A percentile compares a stretch with the other conserved stretches of the same genome.
These are phyloP conservation scores for Goniomonas avonlea DNA, from an alignment of 78 protist species.

Conservation along the genomic window DNA sequence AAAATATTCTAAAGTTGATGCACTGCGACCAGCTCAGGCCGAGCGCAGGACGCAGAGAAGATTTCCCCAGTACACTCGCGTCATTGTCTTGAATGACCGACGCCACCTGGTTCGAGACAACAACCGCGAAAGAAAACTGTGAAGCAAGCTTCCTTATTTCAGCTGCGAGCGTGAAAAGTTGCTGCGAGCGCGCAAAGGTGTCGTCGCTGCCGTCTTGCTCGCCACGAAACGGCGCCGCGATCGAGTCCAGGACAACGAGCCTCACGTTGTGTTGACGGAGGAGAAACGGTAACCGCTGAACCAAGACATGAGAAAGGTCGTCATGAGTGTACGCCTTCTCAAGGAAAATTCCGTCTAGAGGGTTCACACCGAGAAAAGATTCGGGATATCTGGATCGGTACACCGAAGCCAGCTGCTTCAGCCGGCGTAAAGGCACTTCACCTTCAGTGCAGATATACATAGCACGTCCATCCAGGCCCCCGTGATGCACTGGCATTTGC, in stretches of 20 bases:
- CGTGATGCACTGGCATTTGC: conserved; percentile 8
- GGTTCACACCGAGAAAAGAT: not conserved
- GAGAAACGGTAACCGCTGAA: not conserved
- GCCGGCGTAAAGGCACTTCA: not conserved
- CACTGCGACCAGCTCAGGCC: not conserved
- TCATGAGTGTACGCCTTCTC: not conserved
- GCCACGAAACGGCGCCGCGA: not conserved
- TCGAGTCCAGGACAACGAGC: conserved; percentile 10
- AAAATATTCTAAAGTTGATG: too few species aligned
- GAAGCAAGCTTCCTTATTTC: not conserved
- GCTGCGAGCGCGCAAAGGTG: not conserved
- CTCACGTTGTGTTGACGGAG: not conserved
- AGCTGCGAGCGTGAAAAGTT: not conserved
- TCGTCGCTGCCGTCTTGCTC: not conserved
- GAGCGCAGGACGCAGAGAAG: not conserved
- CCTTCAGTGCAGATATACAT: not conserved
- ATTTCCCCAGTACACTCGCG: not conserved
- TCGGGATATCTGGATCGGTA: not conserved
- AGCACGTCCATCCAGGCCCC: conserved; percentile 24
- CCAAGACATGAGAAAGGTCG: not conserved
- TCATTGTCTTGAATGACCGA: not conserved
- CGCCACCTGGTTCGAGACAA: conserved; percentile 6
- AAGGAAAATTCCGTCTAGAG: not conserved
- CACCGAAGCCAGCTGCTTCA: not conserved
- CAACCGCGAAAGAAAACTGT: not conserved